A percentile compares a stretch with the other conserved stretches of the same genome.
phyloP scores from a whole-genome alignment of 1,139 yeast genomes.

The Barnettozyma hawaiiensis region DNA sequence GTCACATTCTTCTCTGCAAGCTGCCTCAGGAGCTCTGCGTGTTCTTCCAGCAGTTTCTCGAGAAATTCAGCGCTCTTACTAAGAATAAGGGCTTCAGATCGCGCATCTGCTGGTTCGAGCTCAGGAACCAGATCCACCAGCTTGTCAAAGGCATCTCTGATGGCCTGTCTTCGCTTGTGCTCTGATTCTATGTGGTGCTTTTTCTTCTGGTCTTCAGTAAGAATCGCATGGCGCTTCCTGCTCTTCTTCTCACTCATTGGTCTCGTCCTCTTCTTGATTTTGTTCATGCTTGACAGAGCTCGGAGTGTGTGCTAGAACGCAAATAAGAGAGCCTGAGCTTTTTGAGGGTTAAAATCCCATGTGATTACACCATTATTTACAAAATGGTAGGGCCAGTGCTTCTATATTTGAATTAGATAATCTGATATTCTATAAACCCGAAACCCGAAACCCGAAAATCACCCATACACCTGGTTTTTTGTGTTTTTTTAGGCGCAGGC shows the following conservation, averaged over 20 bases:
- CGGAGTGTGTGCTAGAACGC: too few species aligned
- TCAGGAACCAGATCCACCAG: slow-evolving; percentile 39
- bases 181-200: slow-evolving; percentile 46
- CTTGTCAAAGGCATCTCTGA: slow-evolving; percentile 39
- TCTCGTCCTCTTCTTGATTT: neutral
- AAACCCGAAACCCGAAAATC: too few species aligned
- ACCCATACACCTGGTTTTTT: slow-evolving; percentile 3
- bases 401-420: neutral
- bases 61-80: slow-evolving; percentile 17
- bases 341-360: slow-evolving; percentile 1
- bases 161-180: slow-evolving; percentile 43
- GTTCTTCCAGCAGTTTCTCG: slow-evolving; percentile 13
- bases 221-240: slow-evolving; percentile 16
- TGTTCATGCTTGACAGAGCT: neutral
- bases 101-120: slow-evolving; percentile 25
- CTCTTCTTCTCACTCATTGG: slow-evolving; percentile 7
- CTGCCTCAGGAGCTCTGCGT: slow-evolving; percentile 11
- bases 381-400: slow-evolving; percentile 1
- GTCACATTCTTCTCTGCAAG: slow-evolving; percentile 12
- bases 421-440: too few species aligned
- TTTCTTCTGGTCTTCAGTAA: slow-evolving; percentile 27
- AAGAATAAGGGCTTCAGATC: slow-evolving; percentile 23
- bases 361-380: neutral
- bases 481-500: too few species aligned
- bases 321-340: too few species aligned